These are phyloP conservation scores for Cladorrhinum sp. DNA, from an alignment of 2,329 filamentous ascomycete species.

Conservation along the genomic window DNA sequence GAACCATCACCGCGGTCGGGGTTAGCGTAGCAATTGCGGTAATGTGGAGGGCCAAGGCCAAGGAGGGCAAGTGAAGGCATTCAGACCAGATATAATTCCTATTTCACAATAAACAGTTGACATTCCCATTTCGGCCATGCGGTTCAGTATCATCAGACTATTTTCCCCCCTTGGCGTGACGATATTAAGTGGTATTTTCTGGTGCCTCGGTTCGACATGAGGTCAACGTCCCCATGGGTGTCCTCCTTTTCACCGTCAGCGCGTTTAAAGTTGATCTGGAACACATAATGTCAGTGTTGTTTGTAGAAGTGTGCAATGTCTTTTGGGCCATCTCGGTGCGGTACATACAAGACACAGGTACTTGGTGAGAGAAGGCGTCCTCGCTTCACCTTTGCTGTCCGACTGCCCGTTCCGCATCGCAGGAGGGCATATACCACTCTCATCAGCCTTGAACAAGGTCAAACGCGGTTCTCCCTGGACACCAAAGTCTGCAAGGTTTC, in stretches of 20 bases:
- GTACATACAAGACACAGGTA: not conserved
- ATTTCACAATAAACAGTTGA: too few relatives aligned
- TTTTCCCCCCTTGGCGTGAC: too few relatives aligned
- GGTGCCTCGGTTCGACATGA: not conserved
- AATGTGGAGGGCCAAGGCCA: constrained; percentile 14
- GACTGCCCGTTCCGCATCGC: not conserved
- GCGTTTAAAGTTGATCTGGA: not conserved
- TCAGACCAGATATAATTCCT: too few relatives aligned
- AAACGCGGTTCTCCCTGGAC: not conserved
- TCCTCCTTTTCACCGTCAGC: not conserved
- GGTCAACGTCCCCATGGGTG: not conserved
- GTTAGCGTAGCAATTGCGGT: constrained; percentile 7
- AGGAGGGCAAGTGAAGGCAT: constrained; percentile 1
- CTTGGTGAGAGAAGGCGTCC: not conserved
- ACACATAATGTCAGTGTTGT: too few relatives aligned
- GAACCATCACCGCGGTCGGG: constrained; percentile 13
- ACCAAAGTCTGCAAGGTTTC: not conserved
- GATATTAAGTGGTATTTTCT: not conserved
- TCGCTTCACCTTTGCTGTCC: not conserved
- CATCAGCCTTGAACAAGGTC: not conserved
- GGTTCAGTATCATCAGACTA: too few relatives aligned
- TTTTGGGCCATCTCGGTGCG: too few relatives aligned
- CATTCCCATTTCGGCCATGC: too few relatives aligned
- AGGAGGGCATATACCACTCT: not conserved
- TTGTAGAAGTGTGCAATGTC: too few relatives aligned